Evolutionary conservation across 2,329 filamentous ascomycete genomes (phyloP).

Genomic region (Cladosporium oxysporum): DNA sequence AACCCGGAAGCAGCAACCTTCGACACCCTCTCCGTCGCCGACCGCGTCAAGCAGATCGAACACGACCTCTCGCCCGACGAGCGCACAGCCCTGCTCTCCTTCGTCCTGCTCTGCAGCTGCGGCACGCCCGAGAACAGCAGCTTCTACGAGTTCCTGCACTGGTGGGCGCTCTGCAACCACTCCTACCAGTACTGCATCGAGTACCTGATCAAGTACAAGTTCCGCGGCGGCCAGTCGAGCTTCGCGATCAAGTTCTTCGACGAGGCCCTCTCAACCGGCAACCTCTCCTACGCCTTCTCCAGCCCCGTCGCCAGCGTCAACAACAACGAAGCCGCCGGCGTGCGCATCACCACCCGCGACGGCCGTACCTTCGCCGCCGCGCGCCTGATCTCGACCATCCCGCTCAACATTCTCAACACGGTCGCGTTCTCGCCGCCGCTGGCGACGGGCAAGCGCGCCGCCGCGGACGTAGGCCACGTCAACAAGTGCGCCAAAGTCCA

Average conservation of each 20-base stretch:
- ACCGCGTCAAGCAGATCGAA: conserved; percentile 7
- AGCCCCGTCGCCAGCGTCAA: neutral
- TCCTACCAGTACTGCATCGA: neutral
- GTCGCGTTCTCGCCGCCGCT: conserved; percentile 36
- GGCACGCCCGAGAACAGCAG: neutral
- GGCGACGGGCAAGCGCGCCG: conserved; percentile 27
- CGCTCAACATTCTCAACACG: conserved; percentile 23
- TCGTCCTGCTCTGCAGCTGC: neutral
- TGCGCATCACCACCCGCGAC: neutral
- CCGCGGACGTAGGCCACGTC: conserved; percentile 31
- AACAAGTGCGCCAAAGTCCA: conserved; percentile 36
- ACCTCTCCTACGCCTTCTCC: neutral
- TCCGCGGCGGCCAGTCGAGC: conserved; percentile 3
- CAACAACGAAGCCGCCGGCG: neutral
- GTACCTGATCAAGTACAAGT: neutral
- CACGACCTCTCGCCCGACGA: neutral
- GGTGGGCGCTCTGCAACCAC: neutral
- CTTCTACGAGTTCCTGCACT: neutral
- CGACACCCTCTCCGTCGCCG: neutral
- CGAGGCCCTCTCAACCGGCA: neutral
- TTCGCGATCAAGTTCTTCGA: neutral
- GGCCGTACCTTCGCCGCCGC: neutral
- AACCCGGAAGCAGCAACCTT: neutral
- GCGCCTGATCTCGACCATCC: conserved; percentile 1
- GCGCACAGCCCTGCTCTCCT: neutral